Evolutionary conservation across 2,329 filamentous ascomycete genomes (phyloP), one percentile per base, ranked within the genome.

Genomic region (Colletotrichum lentis): DNA sequence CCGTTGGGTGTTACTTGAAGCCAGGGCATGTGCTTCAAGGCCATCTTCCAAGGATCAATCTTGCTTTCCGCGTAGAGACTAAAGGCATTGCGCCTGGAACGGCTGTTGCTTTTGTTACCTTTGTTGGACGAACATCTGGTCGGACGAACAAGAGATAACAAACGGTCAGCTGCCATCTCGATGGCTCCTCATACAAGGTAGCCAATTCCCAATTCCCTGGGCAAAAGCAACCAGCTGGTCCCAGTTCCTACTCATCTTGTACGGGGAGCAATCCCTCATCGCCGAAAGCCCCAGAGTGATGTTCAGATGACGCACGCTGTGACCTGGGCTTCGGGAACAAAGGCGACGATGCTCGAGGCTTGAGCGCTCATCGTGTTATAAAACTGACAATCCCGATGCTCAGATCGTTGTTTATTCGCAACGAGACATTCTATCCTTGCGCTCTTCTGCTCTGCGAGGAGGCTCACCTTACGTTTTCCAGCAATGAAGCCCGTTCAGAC

Each of bases 291-390:
- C 14, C 7, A n/a, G 27, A 37, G 8, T 8, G 55, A 22, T 37
- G 39, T 58, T 58, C 43, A n/a, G 41, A 58, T 47, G 55, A 58
- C 8, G 55, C 27, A 47, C 55, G 43, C 55, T 58, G 27, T 47
- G 55, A 58, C 55, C 10, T 11, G 55, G 16, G 10, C 16, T 22
- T 8, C 1, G 14, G 12, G 7, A 31, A 24, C 27, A 7, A 27
- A 8, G 27, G 27, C 2, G 2, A 37, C 5, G 18, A 11, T 22
- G 10, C n/a, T n/a, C 27, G 43, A 37, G 43, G 55, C 43, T 58
- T 47, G 27, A 47, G 55, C 55, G 43, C 14, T 27, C 6, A 27
- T n/a, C 3, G 22, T 3, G 31, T 20, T n/a, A 58, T 58, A 57
- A 46, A 58, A 35, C 24, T 37, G 18, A 2, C 7, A 12, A 3